Evolutionary conservation across 768 basidiomycete genomes (phyloP), one percentile per base, ranked within the genome.

Genomic region (Omphalotus guepiniiformis): DNA sequence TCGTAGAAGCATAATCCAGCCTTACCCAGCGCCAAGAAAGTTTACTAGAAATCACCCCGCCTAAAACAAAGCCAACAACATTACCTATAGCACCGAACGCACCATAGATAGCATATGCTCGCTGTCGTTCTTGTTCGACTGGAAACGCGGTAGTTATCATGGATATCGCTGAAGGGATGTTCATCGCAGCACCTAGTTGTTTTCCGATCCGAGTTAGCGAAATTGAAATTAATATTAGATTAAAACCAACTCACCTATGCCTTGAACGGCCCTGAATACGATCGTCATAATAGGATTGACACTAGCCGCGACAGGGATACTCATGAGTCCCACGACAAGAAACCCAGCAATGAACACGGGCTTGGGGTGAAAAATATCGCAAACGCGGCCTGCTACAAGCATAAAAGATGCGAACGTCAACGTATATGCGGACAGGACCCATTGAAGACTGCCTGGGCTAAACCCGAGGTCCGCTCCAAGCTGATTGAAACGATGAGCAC

Each of bases 21-120:
- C 18, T 35, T 52, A 49, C 65, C 77, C 75, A 77, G 29, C 55
- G 60, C 60, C 70, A 78, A 18, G 71, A 67, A 6, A 60, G 55
- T 13, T 56, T 59, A 39, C 62, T 52, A 3, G 70, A 67, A 34
- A 75, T 61, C n/a, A 68, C 30, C 2, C 70, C 74, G 9, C 73
- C 73, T 4, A 74, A 56, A 23, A 70, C 39, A n/a, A 71, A 54
- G 2, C 71, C 72, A 27, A 62, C 46, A 6, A 67, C 66, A 53
- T 76, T 74, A 12, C 71, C 76, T 25, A 75, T 42, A 8, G 67
- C 70, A 30, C 74, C 76, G 25, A 66, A 62, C 6, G 71, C 68
- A 43, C 73, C 76, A 47, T 76, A 70, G 0, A 73, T 50, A 7
- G 64, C 64, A 29, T 78, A 65, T 3, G 74, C 77, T 23, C 63